These are phyloP conservation scores for Linnemannia hyalina DNA, from an alignment of 192 early-diverging fungal genomes.

Conservation along the genomic window DNA sequence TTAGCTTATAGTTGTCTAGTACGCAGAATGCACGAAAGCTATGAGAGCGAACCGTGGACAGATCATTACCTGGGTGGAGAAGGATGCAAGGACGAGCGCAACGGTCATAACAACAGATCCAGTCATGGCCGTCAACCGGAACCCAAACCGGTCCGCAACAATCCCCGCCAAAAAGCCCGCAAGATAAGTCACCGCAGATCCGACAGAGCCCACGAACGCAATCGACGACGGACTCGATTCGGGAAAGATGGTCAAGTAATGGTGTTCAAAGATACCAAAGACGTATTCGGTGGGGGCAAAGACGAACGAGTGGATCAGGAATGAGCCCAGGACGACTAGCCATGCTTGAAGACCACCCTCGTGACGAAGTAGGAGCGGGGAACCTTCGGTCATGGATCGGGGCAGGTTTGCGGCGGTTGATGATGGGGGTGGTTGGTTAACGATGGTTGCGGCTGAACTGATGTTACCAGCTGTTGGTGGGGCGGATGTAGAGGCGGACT, in stretches of 20 bases:
- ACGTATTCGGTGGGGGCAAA: slow-evolving; percentile 57
- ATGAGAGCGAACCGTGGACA: neutral
- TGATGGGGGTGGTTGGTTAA: neutral
- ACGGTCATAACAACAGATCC: slow-evolving; percentile 61
- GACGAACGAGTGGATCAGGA: slow-evolving; percentile 53
- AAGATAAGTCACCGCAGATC: slow-evolving; percentile 38
- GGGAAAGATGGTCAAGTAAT: slow-evolving; percentile 54
- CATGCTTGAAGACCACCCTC: slow-evolving; percentile 62
- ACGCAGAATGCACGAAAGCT: neutral
- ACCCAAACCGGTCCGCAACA: slow-evolving; percentile 63
- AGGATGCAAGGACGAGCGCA: slow-evolving; percentile 61
- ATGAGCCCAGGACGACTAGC: slow-evolving; percentile 58
- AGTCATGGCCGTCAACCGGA: slow-evolving; percentile 57
- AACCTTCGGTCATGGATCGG: neutral
- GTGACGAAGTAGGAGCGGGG: neutral
- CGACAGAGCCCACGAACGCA: slow-evolving; percentile 46
- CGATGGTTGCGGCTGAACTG: neutral
- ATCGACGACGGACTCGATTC: slow-evolving; percentile 51
- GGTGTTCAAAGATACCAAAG: slow-evolving; percentile 58
- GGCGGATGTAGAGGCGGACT: neutral
- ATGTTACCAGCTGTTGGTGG: neutral
- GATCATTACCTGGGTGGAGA: slow-evolving; percentile 56
- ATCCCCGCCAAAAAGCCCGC: slow-evolving; percentile 48
- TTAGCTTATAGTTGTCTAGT: neutral
- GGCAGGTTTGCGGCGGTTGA: neutral